phyloP scores from a whole-genome alignment of 495 filamentous ascomycete genomes.

The Rhypophila decipiens region DNA sequence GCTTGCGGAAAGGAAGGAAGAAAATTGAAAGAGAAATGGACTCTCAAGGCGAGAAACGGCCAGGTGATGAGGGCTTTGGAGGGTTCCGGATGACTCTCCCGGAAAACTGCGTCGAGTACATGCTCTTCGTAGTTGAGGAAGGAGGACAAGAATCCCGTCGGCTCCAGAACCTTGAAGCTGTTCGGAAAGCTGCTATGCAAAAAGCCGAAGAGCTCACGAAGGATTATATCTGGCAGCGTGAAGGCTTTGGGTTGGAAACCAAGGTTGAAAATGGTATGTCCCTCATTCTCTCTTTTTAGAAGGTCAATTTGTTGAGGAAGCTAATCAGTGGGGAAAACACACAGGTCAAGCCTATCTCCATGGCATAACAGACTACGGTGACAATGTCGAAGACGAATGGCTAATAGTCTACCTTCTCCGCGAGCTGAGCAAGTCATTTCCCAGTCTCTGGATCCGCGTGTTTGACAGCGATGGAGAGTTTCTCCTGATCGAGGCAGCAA shows the following conservation, averaged over 20 bases:
- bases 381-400: constrained; percentile 97
- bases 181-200: constrained; percentile 60
- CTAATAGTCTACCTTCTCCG: constrained; percentile 87
- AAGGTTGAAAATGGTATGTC: constrained; percentile 53
- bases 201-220: constrained; percentile 58
- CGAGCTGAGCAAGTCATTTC: constrained; percentile 66
- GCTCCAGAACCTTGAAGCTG: constrained; percentile 54
- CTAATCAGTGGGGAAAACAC: neutral
- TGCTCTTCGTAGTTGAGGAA: constrained; percentile 63
- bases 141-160: constrained; percentile 26
- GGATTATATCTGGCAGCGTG: constrained; percentile 94
- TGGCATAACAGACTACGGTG: constrained; percentile 78
- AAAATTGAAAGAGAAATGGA: too few species aligned
- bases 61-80: constrained; percentile 43
- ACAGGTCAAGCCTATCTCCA: constrained; percentile 47
- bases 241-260: constrained; percentile 56
- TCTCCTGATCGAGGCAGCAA: constrained; percentile 88
- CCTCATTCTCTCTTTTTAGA: neutral
- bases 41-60: constrained; percentile 15
- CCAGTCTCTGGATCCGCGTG: constrained; percentile 73
- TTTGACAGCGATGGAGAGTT: constrained; percentile 92
- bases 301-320: neutral
- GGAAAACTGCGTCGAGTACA: constrained; percentile 85
- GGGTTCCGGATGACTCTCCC: constrained; percentile 70
- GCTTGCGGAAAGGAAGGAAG: too few species aligned